Base-by-base conservation (phyloP, 805 yeast species). In the Schizosaccharomyces cryophilus region DNA sequence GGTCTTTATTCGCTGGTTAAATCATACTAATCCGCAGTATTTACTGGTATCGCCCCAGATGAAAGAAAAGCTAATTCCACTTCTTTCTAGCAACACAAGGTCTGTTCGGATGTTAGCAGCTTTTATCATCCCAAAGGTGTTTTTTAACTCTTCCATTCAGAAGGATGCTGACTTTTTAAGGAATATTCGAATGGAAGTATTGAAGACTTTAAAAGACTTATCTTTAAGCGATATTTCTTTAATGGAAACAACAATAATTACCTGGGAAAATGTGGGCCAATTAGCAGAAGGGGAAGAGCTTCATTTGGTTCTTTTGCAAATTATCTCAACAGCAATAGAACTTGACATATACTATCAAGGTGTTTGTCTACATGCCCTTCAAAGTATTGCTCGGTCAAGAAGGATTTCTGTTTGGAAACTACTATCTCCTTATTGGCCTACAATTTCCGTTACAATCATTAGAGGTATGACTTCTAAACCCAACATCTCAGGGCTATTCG, bases 371-470 rank as follows among this genome's bases (percentile, higher is more conserved):
- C 45, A 35, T 45, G 38, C 61, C 63, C 45, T 64, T 15, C 65
- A 62, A 40, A 29, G 40, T 4, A 35, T 64, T 21, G 83, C 96
- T 0, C 66, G 72, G 19, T 73, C 79, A 1, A 78, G 79, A 65
- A 70, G 74, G 0, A 72, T 78, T 42, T 80, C 95, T 0, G 83
- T 95, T 0, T 88, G 90, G 79, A 86, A 84, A 68, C 71, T 90
- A 15, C 73, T 87, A 24, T 80, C 85, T 6, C 95, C 95, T 0
- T 85, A 80, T 63, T 76, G 93, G 66, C 88, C 90, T 1, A 78
- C 82, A 42, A 74, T 88, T 6, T 78, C 89, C 47, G 78, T 80
- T 54, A 77, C 77, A 29, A 75, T 87, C 19, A 81, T 87, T 3
- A 79, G 79, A 64, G 75, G 75, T 55, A 67, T 80, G 55, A 71